phyloP scores from a whole-genome alignment of 148 eudicot genomes.

The Cornus controversa region DNA sequence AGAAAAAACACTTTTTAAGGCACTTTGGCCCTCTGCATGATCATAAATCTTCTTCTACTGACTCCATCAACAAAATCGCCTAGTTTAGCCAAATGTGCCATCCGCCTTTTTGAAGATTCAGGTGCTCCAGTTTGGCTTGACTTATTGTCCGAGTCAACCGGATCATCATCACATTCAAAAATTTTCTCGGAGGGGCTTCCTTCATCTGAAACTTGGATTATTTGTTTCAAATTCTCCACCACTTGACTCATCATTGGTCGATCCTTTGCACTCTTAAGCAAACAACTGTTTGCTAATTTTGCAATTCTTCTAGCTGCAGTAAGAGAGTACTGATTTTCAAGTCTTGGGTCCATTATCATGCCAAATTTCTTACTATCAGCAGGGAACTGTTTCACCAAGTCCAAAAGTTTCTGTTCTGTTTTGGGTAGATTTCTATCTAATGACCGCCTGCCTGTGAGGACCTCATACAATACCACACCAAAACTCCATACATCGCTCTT shows the following conservation, averaged over 20 bases:
- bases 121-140: slow-evolving; percentile 19
- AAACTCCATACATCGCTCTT: slow-evolving; percentile 92
- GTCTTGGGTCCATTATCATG: slow-evolving; percentile 60
- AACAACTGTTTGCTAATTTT: slow-evolving; percentile 65
- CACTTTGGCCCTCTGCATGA: slow-evolving; percentile 70
- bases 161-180: slow-evolving; percentile 23
- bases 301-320: slow-evolving; percentile 59
- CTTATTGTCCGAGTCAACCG: slow-evolving; percentile 18
- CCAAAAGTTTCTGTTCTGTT: slow-evolving; percentile 59
- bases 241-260: slow-evolving; percentile 79
- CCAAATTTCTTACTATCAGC: slow-evolving; percentile 53
- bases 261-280: slow-evolving; percentile 54
- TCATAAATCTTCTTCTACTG: slow-evolving; percentile 50
- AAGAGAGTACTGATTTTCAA: slow-evolving; percentile 55
- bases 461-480: slow-evolving; percentile 80
- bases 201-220: slow-evolving; percentile 28
- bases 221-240: slow-evolving; percentile 56
- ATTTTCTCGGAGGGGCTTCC: slow-evolving; percentile 31
- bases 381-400: slow-evolving; percentile 73
- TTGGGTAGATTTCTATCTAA: slow-evolving; percentile 62
- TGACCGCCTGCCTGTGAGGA: slow-evolving; percentile 70
- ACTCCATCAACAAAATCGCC: slow-evolving; percentile 60
- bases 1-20: slow-evolving; percentile 9
- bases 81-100: slow-evolving; percentile 67
- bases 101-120: slow-evolving; percentile 53